Evolutionary conservation across 108 stramenopile genomes (phyloP).

Genomic region (Pseudonitzschia multiseries): DNA sequence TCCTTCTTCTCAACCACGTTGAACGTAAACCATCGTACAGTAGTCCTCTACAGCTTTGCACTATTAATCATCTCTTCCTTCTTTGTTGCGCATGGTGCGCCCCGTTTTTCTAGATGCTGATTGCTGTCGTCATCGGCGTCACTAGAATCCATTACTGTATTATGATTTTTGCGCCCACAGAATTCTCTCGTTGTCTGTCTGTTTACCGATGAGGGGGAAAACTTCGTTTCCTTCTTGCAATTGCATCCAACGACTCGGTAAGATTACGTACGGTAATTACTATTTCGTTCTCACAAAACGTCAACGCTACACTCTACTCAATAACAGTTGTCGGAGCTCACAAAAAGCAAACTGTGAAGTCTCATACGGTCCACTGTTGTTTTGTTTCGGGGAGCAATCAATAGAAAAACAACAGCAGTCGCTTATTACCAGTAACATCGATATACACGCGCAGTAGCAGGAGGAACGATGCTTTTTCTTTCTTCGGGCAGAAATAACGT

Average conservation of each 20-base stretch:
- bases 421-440: neutral
- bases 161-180: neutral
- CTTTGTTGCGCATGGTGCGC: neutral
- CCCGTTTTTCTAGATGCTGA: too few relatives aligned
- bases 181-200: neutral
- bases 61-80: neutral
- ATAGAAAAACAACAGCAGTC: neutral
- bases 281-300: neutral
- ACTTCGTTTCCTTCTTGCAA: neutral
- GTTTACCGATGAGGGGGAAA: neutral
- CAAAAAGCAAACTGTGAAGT: neutral
- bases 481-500: neutral
- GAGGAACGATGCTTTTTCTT: conserved; percentile 8
- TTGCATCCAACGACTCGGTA: conserved; percentile 2
- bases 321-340: neutral
- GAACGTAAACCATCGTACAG: neutral
- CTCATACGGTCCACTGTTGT: neutral
- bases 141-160: neutral
- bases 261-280: neutral
- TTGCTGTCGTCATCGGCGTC: conserved; percentile 1
- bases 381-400: neutral
- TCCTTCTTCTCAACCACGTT: conserved; percentile 9
- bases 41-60: neutral
- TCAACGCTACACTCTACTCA: neutral
- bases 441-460: neutral